Evolutionary conservation across 257 asterid genomes (phyloP), one percentile per base, ranked within the genome.

Genomic region (Capsicum rhomboideum): DNA sequence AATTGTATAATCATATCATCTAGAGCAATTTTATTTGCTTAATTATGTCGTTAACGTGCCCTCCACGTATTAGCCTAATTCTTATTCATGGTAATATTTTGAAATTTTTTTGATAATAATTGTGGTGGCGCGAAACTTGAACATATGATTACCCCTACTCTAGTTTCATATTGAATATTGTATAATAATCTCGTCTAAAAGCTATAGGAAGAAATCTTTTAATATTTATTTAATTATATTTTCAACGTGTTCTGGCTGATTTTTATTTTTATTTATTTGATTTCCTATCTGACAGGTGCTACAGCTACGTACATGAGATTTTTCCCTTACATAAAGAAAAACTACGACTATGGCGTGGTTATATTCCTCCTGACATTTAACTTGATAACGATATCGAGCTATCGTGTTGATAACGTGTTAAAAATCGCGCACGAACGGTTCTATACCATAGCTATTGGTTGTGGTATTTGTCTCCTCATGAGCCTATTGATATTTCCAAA

Each of bases 261-360:
- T 6, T 14, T 26, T 61, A n/a, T 58, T 74, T 16, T 50, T 49
- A 49, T 49, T 49, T 75, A 13, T 2, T 44, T 71, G 6, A 44
- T 75, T 46, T 46, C 20, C 1, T 44, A 46, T 23, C 46, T 75
- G 21, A 49, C 93, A 94, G 99, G 98, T 54, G 81, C 91, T 42
- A 85, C 88, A 55, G 95, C 95, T 0, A 93, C 99, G 0, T 97
- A 95, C 86, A 83, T 93, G 74, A 88, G 98, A 85, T 97, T 97
- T 84, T 71, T 92, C 71, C 98, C 98, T 0, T 86, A 89, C 84
- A 93, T 97, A 83, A 97, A 93, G 95, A 93, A 88, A 86, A 92
- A 96, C 34, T 96, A 92, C 54, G 99, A 96, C 75, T 94, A 97
- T 53, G 99, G 98, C 3, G 97, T 97, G 50, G 98, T 97, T 85